These are phyloP conservation scores for Lindgomyces ingoldianus DNA, from an alignment of 495 filamentous ascomycete genomes.

Conservation along the genomic window DNA sequence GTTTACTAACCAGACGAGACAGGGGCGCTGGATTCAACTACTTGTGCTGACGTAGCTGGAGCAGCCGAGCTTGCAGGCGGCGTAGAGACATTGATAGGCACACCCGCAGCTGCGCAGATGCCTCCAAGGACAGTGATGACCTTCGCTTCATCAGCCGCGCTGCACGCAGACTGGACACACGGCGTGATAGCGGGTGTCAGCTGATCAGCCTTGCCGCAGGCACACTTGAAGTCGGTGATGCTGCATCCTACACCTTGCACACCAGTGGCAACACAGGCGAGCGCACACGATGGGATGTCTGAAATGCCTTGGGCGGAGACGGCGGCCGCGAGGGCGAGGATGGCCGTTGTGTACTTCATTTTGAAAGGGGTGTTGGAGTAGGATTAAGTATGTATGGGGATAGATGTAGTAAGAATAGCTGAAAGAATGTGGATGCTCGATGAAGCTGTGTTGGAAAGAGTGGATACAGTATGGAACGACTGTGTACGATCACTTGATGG, in stretches of 20 bases:
- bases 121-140: constrained; percentile 10
- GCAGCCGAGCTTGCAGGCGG: constrained; percentile 6
- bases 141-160: constrained; percentile 11
- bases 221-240: constrained; percentile 2
- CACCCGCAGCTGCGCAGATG: constrained; percentile 15
- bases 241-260: neutral
- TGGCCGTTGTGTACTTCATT: constrained; percentile 15
- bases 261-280: neutral
- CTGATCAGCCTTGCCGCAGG: constrained; percentile 6
- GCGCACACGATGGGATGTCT: constrained; percentile 2
- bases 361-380: neutral
- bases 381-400: neutral
- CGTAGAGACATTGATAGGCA: constrained; percentile 3
- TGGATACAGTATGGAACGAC: constrained; percentile 8
- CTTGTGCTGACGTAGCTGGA: neutral
- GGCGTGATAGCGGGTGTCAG: neutral
- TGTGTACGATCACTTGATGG: neutral
- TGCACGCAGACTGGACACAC: constrained; percentile 5
- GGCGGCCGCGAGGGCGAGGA: constrained; percentile 3
- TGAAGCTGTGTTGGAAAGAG: neutral
- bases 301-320: constrained; percentile 1
- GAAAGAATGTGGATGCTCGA: neutral
- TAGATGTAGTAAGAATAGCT: neutral
- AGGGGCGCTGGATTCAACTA: neutral
- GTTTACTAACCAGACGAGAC: too few species aligned